phyloP scores from a whole-genome alignment of 2,329 filamentous ascomycete genomes.

The Penicillium hesseltinei region DNA sequence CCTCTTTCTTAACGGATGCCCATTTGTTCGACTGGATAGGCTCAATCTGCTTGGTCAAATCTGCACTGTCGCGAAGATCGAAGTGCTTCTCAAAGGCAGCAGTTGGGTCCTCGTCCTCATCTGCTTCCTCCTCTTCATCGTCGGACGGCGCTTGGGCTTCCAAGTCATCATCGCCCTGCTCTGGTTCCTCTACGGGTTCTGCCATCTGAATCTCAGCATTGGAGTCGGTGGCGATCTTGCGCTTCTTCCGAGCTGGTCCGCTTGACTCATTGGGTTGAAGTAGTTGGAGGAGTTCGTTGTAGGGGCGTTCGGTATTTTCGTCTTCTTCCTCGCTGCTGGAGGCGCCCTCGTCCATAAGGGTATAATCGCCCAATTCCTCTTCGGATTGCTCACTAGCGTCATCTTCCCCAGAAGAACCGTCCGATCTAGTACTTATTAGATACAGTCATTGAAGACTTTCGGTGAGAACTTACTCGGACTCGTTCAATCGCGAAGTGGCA shows the following conservation, averaged over 20 bases:
- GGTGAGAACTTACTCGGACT: constrained; percentile 35
- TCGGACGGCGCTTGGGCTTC: constrained; percentile 52
- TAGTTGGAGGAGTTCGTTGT: constrained; percentile 57
- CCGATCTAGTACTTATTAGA: constrained; percentile 27
- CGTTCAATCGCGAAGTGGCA: constrained; percentile 39
- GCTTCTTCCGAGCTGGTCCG: constrained; percentile 51
- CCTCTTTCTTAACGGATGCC: constrained; percentile 43
- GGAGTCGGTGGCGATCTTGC: constrained; percentile 48
- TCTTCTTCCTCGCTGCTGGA: constrained; percentile 48
- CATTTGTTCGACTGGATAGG: constrained; percentile 50
- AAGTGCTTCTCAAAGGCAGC: constrained; percentile 86
- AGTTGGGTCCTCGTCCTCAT: constrained; percentile 42
- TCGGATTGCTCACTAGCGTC: constrained; percentile 45
- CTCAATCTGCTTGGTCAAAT: constrained; percentile 54
- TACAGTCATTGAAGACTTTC: background rate
- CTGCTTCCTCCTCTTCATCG: constrained; percentile 40
- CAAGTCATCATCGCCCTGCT: constrained; percentile 40
- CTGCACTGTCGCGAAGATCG: constrained; percentile 61
- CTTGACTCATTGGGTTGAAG: constrained; percentile 47
- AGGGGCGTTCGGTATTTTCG: constrained; percentile 44
- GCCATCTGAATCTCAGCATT: constrained; percentile 25
- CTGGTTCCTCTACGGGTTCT: constrained; percentile 24
- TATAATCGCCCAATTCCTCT: constrained; percentile 44
- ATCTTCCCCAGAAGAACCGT: constrained; percentile 28
- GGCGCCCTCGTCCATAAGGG: constrained; percentile 26